Evolutionary conservation across 768 basidiomycete species (phyloP).

Genomic region (Lyophyllum shimeji): DNA sequence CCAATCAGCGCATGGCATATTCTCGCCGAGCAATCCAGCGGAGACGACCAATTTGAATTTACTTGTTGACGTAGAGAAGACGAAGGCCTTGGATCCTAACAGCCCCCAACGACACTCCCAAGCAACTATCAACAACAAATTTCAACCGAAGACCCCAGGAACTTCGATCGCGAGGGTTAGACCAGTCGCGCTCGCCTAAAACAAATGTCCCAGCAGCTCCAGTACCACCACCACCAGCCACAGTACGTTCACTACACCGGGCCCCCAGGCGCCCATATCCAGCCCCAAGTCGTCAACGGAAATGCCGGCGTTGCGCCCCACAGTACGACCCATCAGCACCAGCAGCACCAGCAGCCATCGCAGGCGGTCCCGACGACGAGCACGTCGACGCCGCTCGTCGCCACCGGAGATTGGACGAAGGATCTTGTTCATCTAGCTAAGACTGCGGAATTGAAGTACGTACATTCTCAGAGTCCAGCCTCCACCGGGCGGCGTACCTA

Average conservation of each 20-base stretch:
- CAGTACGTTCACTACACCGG: constrained; percentile 40
- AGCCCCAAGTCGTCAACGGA: constrained; percentile 17
- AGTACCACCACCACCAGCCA: constrained; percentile 26
- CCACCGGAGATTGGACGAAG: constrained; percentile 85
- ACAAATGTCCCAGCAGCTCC: constrained; percentile 47
- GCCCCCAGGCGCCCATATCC: constrained; percentile 22
- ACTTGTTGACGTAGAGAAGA: neutral
- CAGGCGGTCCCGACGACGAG: constrained; percentile 22
- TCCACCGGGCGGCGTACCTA: neutral
- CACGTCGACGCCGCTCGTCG: constrained; percentile 53
- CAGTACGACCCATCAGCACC: constrained; percentile 26
- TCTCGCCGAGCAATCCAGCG: too few relatives aligned
- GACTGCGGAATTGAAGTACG: constrained; percentile 86
- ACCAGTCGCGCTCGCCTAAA: constrained; percentile 21
- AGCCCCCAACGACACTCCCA: constrained; percentile 5
- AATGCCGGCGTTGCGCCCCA: constrained; percentile 24
- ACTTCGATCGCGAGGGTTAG: constrained; percentile 32
- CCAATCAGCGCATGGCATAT: neutral
- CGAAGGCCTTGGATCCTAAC: constrained; percentile 2
- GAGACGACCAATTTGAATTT: too few relatives aligned
- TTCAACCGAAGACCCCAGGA: constrained; percentile 34
- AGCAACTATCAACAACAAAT: neutral
- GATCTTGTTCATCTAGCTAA: constrained; percentile 85
- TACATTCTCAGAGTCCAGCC: constrained; percentile 15
- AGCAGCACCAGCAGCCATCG: constrained; percentile 29